Evolutionary conservation across 2,329 filamentous ascomycete species (phyloP), one percentile per base, ranked within the genome.

Genomic region (Ophiostoma fasciatum): DNA sequence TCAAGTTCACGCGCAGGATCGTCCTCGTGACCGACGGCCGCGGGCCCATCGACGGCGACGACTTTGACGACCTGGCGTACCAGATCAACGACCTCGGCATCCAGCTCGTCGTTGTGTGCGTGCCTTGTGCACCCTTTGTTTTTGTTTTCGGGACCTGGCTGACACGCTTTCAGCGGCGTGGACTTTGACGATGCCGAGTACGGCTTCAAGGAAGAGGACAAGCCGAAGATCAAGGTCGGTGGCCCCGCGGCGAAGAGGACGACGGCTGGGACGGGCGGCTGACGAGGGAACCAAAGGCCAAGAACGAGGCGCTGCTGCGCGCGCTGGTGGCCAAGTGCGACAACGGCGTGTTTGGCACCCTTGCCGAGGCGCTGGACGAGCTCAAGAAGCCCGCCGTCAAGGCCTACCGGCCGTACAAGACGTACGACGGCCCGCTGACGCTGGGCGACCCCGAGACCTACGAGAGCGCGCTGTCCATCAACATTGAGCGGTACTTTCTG

Each of bases 161-260:
- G 14, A 13, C 36, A 36, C 8, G 29, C 37, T 43, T 29, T 34
- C 28, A 87, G 80, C 36, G 90, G 90, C 12, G 73, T 93, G 14
- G 90, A 98, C 53, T 96, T 98, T 55, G 85, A 98, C 51, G 85
- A 94, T 53, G 53, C 73, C 1, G 85, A 93, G 3, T 94, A 79
- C 51, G 87, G 87, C 28, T 82, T 83, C 52, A 93, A 93, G 54
- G 88, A 96, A 58, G 85, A 94, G 54, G 72, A 81, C 45, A 98
- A 98, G 53, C 61, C 77, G 14, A 45, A 54, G 0, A 53, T 56
- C 35, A 96, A 96, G 66, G 76, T 78, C 49, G 28, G 36, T 35
- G 8, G 12, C 17, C 10, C 23, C 13, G 7, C 34, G 6, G 29
- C 9, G 28, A 5, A 12, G 10, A 19, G 17, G n/a, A 10, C 10